Percentiles rank a stretch among this genome's conserved stretches.
Conservation (phyloP, 2,329 filamentous ascomycete species). For the Fusarium sp. region DNA sequence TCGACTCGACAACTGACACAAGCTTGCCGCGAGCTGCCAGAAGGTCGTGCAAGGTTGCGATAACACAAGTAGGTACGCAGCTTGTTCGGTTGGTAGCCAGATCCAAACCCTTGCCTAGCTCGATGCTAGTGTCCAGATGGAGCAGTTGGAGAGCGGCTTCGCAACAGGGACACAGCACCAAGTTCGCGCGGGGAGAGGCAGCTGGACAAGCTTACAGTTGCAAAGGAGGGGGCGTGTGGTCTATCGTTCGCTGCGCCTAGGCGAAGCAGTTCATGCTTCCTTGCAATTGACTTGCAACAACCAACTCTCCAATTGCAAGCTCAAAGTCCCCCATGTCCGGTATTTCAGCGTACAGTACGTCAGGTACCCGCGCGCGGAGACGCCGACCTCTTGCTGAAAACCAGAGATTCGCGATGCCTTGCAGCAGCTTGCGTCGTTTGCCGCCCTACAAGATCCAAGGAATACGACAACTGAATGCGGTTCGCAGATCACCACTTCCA, state of each 20-base stretch:
- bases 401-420: constrained; percentile 30
- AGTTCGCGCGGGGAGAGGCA: constrained; percentile 4
- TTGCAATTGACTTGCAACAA: not conserved
- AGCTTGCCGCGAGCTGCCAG: constrained; percentile 27
- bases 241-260: constrained; percentile 19
- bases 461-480: constrained; percentile 20
- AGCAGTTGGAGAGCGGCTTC: constrained; percentile 36
- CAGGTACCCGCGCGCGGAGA: constrained; percentile 23
- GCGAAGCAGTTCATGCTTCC: constrained; percentile 41
- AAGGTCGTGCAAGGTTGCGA: constrained; percentile 39
- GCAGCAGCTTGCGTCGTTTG: constrained; percentile 29
- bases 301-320: no score
- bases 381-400: not conserved
- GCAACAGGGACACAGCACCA: constrained; percentile 21
- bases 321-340: no score
- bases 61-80: constrained; percentile 8
- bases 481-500: constrained; percentile 39
- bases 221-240: constrained; percentile 38
- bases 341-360: not conserved
- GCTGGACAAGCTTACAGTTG: constrained; percentile 13
- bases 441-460: constrained; percentile 29
- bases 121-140: constrained; percentile 44
- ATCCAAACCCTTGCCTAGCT: constrained; percentile 42
- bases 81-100: constrained; percentile 43
- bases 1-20: constrained; percentile 18